Percentiles rank a stretch among this genome's conserved stretches.
phyloP scores from a whole-genome alignment of 192 early-diverging fungal species.

The Backusella macrospora region DNA sequence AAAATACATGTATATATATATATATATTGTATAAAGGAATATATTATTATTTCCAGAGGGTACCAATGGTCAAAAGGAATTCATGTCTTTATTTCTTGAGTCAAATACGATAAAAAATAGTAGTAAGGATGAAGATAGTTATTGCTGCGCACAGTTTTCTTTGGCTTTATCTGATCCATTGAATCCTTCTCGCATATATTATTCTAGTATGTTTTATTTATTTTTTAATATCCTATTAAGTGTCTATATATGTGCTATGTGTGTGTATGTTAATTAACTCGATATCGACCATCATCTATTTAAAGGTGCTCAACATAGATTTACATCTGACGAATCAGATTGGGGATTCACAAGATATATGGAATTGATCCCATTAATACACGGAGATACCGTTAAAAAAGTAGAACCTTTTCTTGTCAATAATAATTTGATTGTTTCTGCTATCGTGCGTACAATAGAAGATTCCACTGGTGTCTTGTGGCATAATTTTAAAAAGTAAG shows the following conservation, averaged over 20 bases:
- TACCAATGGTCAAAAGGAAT: conserved; percentile 64
- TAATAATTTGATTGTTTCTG: conserved; percentile 65
- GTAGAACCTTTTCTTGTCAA: conserved; percentile 65
- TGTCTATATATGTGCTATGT: not conserved
- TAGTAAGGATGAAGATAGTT: conserved; percentile 64
- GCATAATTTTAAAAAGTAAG: conserved; percentile 89
- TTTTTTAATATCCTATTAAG: not conserved
- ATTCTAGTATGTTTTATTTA: conserved; percentile 38
- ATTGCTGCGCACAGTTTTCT: conserved; percentile 82
- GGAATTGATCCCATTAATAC: conserved; percentile 52
- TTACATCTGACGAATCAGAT: conserved; percentile 77
- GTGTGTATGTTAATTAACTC: not conserved
- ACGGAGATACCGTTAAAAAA: conserved; percentile 28
- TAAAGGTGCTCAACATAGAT: conserved; percentile 74
- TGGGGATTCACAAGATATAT: conserved; percentile 93
- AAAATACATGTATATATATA: not conserved
- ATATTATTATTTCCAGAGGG: conserved; percentile 91
- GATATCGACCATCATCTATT: not conserved
- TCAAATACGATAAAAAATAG: conserved; percentile 62
- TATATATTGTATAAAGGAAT: conserved; percentile 56
- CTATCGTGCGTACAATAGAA: conserved; percentile 72
- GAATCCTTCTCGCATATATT: conserved; percentile 56
- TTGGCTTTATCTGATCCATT: conserved; percentile 75
- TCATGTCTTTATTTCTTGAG: conserved; percentile 83
- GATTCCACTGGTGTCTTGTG: conserved; percentile 93